Conservation (phyloP, 257 asterid species). For the Salvia splendens region DNA sequence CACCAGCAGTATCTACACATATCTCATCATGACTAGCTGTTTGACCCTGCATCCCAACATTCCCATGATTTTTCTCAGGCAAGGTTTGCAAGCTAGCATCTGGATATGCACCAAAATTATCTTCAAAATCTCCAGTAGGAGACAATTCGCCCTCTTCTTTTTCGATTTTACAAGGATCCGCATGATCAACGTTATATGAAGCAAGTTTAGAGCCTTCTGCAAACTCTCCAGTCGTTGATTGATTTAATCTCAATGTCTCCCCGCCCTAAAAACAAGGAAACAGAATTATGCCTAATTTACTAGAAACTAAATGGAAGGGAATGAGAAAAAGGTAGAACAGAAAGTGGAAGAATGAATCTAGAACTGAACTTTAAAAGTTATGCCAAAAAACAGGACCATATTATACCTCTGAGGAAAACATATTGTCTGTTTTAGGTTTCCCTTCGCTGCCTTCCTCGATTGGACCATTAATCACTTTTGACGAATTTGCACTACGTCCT, state of each 20-base stretch:
- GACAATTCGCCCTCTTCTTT: slow-evolving; percentile 96
- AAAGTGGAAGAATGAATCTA: background rate
- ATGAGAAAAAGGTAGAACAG: slow-evolving; percentile 3
- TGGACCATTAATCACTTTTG: slow-evolving; percentile 49
- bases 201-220: slow-evolving; percentile 49
- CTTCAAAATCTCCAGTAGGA: slow-evolving; percentile 79
- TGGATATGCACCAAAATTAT: slow-evolving; percentile 65
- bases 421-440: slow-evolving; percentile 50
- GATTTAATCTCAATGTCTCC: slow-evolving; percentile 46
- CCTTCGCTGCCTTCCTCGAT: slow-evolving; percentile 46
- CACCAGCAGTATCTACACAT: slow-evolving; percentile 65
- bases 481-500: slow-evolving; percentile 55
- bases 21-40: slow-evolving; percentile 49
- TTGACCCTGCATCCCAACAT: slow-evolving; percentile 52
- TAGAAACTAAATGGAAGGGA: background rate
- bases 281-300: slow-evolving; percentile 14
- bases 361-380: slow-evolving; percentile 22
- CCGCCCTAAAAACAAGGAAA: slow-evolving; percentile 50
- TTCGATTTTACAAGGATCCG: slow-evolving; percentile 73
- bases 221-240: slow-evolving; percentile 52
- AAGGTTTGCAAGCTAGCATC: slow-evolving; percentile 46
- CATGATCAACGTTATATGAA: slow-evolving; percentile 48
- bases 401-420: slow-evolving; percentile 62
- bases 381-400: slow-evolving; percentile 23
- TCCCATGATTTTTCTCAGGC: slow-evolving; percentile 43